These are phyloP conservation scores for Irpex lacteus DNA, from an alignment of 1,284 basidiomycete genomes.

Conservation along the genomic window DNA sequence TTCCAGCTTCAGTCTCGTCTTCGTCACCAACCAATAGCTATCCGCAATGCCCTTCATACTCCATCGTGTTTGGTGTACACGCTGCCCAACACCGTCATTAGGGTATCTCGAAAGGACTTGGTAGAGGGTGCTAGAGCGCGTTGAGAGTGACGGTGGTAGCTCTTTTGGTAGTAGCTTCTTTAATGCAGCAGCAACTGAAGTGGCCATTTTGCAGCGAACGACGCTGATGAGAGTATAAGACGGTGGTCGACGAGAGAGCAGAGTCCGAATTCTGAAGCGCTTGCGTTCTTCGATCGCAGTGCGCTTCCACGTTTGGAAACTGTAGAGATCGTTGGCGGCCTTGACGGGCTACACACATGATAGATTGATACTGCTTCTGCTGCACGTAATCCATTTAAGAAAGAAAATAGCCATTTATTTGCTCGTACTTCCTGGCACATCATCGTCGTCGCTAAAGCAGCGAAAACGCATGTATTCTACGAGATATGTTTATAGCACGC, in stretches of 20 bases:
- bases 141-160: conserved; percentile 56
- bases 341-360: too few species aligned
- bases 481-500: too few species aligned
- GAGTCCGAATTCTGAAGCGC: not conserved
- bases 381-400: too few species aligned
- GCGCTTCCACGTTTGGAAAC: not conserved
- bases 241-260: not conserved
- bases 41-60: conserved; percentile 58
- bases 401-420: too few species aligned
- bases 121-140: conserved; percentile 59
- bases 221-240: not conserved
- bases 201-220: conserved; percentile 17
- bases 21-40: conserved; percentile 73
- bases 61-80: conserved; percentile 74
- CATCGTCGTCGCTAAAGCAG: too few species aligned
- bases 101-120: conserved; percentile 69
- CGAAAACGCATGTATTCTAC: too few species aligned
- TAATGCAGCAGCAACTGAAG: conserved; percentile 38
- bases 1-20: conserved; percentile 62
- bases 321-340: not conserved
- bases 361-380: too few species aligned
- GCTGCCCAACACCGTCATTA: conserved; percentile 60
- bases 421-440: too few species aligned
- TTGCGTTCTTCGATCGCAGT: not conserved
- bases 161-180: conserved; percentile 50